Base-by-base conservation (phyloP, 75 land plant genomes). In the Chamaecyparis obtusa region DNA sequence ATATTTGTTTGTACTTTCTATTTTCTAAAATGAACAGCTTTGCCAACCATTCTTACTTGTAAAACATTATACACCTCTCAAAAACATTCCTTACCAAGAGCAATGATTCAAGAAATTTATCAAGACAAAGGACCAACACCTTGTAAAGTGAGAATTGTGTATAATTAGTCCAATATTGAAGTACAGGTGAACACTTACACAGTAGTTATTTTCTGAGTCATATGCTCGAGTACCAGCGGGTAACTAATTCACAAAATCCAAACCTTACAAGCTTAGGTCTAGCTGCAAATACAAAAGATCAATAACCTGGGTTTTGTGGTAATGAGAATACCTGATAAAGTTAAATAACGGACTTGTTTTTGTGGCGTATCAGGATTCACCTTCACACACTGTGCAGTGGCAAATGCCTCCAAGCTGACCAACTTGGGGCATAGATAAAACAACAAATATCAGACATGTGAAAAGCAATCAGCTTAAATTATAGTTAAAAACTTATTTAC, bases 301-400 rank as follows among this genome's bases (percentile, higher is more conserved):
- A 72, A 32, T 33, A 72, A 32, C 37, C 33, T 1, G 36, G 16
- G 36, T 1, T 32, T 71, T 30, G 76, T 10, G 33, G 33, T 13
- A 46, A 81, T 24, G 16, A 81, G 44, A 85, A 83, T 87, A 96
- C 99, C 98, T 89, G 92, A 54, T 72, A 97, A 92, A 9, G 95
- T 94, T 15, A 97, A 88, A 85, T 94, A 95, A 13, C 99, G 94
- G 35, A 97, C 98, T 91, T 92, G 98, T 89, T 97, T 97, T 86
- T 97, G 99, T 3, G 99, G 99, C 1, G 99, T 90, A 85, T 97
- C 99, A 27, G 99, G 99, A 86, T 97, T 97, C 67, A 97, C 99
- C 91, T 97, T 97, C 87, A 97, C 99, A 86, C 96, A 96, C 39
- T 88, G 79, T 1, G 99, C 94, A 33, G 35, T 72, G 83, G 89